Percentiles rank a stretch among this genome's conserved stretches.
phyloP scores from a whole-genome alignment of 2,329 filamentous ascomycete species.

The Rutstroemia sp. region DNA sequence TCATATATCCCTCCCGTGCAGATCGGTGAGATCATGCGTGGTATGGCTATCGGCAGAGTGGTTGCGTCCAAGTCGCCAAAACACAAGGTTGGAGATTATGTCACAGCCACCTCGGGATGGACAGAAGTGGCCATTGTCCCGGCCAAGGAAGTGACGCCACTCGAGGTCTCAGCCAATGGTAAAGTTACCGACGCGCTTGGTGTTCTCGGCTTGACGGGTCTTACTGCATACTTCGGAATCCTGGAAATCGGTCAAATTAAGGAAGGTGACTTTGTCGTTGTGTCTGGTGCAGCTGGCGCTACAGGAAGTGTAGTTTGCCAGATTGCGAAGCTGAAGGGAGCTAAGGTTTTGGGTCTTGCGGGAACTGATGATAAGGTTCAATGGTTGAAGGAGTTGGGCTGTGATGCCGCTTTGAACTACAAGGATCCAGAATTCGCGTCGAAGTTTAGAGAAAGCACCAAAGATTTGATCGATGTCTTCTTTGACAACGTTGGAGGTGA shows the following conservation, averaged over 20 bases:
- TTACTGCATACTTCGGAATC: slow-evolving; percentile 74
- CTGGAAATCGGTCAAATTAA: slow-evolving; percentile 60
- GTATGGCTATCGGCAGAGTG: slow-evolving; percentile 51
- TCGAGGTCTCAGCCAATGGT: slow-evolving; percentile 35
- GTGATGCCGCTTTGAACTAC: slow-evolving; percentile 63
- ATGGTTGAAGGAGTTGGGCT: slow-evolving; percentile 59
- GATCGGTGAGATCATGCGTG: slow-evolving; percentile 63
- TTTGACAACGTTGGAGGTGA: slow-evolving; percentile 71
- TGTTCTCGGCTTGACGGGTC: slow-evolving; percentile 56
- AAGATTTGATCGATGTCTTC: slow-evolving; percentile 58
- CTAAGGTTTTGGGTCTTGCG: slow-evolving; percentile 53
- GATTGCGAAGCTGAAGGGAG: slow-evolving; percentile 68
- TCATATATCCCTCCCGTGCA: slow-evolving; percentile 64
- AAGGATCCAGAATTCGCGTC: slow-evolving; percentile 54
- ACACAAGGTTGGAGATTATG: slow-evolving; percentile 50
- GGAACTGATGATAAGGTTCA: slow-evolving; percentile 60
- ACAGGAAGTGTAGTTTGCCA: slow-evolving; percentile 72
- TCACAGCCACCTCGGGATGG: slow-evolving; percentile 53
- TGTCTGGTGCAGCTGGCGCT: slow-evolving; percentile 70
- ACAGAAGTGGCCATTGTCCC: slow-evolving; percentile 54
- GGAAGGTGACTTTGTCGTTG: slow-evolving; percentile 66
- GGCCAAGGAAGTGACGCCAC: slow-evolving; percentile 40
- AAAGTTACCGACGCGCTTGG: slow-evolving; percentile 53
- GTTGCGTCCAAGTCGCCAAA: slow-evolving; percentile 49
- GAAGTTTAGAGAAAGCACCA: slow-evolving; percentile 53